Base-by-base conservation (phyloP, 2,329 filamentous ascomycete species). In the Colletotrichum falcatum region DNA sequence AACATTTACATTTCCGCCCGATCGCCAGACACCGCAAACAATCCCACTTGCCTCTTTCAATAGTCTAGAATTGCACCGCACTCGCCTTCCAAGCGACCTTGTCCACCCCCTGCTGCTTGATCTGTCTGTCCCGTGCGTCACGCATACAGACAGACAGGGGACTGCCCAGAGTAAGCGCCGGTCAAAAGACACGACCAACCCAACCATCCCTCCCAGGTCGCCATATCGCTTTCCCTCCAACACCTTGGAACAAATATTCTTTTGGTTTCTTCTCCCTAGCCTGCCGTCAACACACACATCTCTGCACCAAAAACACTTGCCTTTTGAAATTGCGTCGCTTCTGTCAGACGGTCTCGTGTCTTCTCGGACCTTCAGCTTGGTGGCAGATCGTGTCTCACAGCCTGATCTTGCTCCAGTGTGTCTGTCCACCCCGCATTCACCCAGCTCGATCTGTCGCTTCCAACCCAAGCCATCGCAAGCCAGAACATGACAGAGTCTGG, bases 401-500 rank as follows among this genome's bases (percentile, higher is more conserved):
- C 49, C 33, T 33, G 33, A 30, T 37, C 54, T 18, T 37, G 8
- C 26, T 28, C 20, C 18, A 37, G 20, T n/a, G 35, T n/a, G n/a
- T n/a, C n/a, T n/a, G n/a, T 26, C 26, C 35, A 39, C 56, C 51
- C 44, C 44, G 35, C 35, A 39, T 53, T 42, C 65, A 20, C 20
- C 58, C 28, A 23, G 42, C 26, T 28, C 51, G 14, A 28, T 49
- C 33, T 59, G 44, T 59, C 56, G 44, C 56, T 28, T 56, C 56
- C 44, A 28, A 42, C 26, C 23, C 59, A 59, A 48, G 28, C 23
- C 35, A 23, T 48, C 33, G 30, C 56, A 30, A 16, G 35, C 65
- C 46, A 54, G 68, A 71, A 69, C 59, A 71, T 71, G 68, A 69
- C 39, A 59, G 44, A 46, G 65, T n/a, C 18, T 69, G 44, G 51